These are phyloP conservation scores for Xylaria digitata DNA, from an alignment of 2,329 filamentous ascomycete genomes.

Conservation along the genomic window DNA sequence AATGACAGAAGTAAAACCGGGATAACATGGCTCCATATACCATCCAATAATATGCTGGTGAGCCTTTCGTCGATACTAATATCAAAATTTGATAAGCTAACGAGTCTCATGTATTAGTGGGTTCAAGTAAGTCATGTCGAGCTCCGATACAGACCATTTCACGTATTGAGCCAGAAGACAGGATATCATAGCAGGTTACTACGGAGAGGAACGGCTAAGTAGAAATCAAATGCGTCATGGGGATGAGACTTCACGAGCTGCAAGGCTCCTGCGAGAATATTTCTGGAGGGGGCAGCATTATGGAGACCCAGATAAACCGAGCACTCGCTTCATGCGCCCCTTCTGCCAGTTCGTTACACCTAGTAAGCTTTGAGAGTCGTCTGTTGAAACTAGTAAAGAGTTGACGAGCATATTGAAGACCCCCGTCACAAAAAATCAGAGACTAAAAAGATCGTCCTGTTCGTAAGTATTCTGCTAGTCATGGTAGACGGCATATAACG, in stretches of 20 bases:
- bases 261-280: constrained; percentile 22
- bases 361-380: constrained; percentile 26
- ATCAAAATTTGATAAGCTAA: constrained; percentile 3
- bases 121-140: constrained; percentile 13
- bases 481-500: neutral
- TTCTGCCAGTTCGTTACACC: constrained; percentile 27
- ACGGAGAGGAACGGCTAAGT: constrained; percentile 19
- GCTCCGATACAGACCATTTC: neutral
- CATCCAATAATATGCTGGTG: constrained; percentile 31
- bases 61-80: neutral
- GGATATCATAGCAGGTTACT: constrained; percentile 27
- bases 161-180: neutral
- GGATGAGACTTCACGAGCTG: constrained; percentile 2
- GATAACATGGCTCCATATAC: constrained; percentile 27
- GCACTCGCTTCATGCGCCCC: constrained; percentile 35
- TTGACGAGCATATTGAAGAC: neutral
- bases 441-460: constrained; percentile 18
- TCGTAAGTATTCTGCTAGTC: constrained; percentile 10
- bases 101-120: constrained; percentile 11
- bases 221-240: constrained; percentile 18
- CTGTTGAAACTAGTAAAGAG: neutral
- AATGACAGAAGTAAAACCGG: too few species aligned
- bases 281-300: constrained; percentile 31
- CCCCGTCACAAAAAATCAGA: neutral
- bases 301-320: constrained; percentile 15